Conservation (phyloP, 75 land plant genomes). For the Picea sitchensis region DNA sequence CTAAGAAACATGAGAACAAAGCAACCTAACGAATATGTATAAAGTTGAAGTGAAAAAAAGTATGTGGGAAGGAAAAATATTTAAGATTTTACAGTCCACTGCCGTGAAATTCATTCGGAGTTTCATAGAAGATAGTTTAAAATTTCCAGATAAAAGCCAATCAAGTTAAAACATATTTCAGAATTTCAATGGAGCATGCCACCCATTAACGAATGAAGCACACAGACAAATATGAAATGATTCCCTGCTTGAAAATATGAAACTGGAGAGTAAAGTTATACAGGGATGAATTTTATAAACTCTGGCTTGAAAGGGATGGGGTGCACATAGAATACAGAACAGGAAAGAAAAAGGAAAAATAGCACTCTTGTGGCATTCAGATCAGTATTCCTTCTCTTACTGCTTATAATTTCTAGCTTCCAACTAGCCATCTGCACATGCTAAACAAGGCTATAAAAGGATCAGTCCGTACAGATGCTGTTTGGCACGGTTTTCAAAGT, state of each 20-base stretch:
- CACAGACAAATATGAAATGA: not conserved
- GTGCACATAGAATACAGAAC: not conserved
- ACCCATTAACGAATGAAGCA: not conserved
- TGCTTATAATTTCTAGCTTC: not conserved
- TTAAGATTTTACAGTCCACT: too few species aligned
- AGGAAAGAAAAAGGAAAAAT: not conserved
- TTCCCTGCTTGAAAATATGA: not conserved
- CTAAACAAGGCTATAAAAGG: too few species aligned
- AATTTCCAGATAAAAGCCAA: too few species aligned
- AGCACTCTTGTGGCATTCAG: not conserved
- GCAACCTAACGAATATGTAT: too few species aligned
- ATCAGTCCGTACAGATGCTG: too few species aligned
- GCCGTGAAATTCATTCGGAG: too few species aligned
- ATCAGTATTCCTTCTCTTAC: conserved; percentile 4
- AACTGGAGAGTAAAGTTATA: not conserved
- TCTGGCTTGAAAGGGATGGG: not conserved
- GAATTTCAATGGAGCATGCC: not conserved
- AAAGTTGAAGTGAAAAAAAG: too few species aligned
- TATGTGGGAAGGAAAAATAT: too few species aligned
- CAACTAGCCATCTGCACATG: too few species aligned
- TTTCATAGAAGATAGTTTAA: too few species aligned
- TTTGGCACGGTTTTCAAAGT: too few species aligned
- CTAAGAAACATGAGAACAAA: not conserved
- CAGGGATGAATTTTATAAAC: not conserved
- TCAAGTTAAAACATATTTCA: not conserved